Evolutionary conservation across 2,329 filamentous ascomycete genomes (phyloP), one percentile per base, ranked within the genome.

Genomic region (Claviceps digitariae): DNA sequence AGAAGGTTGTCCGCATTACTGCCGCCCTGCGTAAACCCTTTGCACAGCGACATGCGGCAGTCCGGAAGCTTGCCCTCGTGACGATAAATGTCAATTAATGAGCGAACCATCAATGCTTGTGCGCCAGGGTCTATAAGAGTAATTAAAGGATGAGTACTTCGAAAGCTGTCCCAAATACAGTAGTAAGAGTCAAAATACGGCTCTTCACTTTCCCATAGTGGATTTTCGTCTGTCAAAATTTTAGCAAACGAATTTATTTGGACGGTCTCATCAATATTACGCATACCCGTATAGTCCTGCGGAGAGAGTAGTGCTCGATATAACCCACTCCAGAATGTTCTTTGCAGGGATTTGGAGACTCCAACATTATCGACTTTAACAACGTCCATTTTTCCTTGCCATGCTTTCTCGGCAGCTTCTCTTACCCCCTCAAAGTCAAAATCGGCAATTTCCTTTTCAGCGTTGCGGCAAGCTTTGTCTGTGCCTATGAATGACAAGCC

Each of bases 41-140:
- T 88, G 66, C 80, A 86, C 17, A 89, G 76, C 1, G 78, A 81
- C 85, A 90, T 90, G 38, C 85, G 75, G 62, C 86, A 90, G 66
- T 90, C 86, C 0, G 86, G 86, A 1, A 90, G 69, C 59, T 77
- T 86, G 8, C 81, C 81, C 9, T 83, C 79, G 60, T 85, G 76
- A 13, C 75, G 73, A 63, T 88, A 90, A 9, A 83, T 85, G 57
- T 90, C 86, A 2, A 90, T 72, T 46, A 90, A 67, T 55, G 82
- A 82, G 27, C 84, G 76, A 9, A 90, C 74, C 81, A 90, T 87
- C 34, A 77, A 69, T 0, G 82, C 78, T 63, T 87, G 83, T 1
- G 80, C 79, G 5, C 72, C 58, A 0, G 86, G 86, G 58, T 90
- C 86, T 12, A 88, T 61, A 15, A 90, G 73, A 0, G 83, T 88